These are phyloP conservation scores for Sporisorium exsertum DNA, from an alignment of 1,284 basidiomycete genomes.

Conservation along the genomic window DNA sequence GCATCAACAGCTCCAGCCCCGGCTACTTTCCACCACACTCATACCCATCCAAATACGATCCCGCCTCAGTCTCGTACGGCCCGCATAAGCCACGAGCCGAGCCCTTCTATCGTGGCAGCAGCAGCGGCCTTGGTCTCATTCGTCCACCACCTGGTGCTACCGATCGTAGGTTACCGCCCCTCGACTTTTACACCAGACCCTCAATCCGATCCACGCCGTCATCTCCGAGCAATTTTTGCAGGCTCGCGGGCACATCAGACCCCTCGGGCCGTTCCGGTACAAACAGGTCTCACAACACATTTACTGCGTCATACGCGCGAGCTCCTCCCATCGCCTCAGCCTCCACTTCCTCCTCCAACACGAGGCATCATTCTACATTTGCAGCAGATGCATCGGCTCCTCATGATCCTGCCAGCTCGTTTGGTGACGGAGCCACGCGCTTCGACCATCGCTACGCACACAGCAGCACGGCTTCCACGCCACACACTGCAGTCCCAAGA, in stretches of 20 bases:
- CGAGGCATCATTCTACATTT: neutral
- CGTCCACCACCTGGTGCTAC: slow-evolving; percentile 25
- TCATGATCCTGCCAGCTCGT: neutral
- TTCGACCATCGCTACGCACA: slow-evolving; percentile 10
- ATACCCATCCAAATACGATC: slow-evolving; percentile 34
- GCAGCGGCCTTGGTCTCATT: slow-evolving; percentile 41
- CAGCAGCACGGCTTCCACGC: neutral
- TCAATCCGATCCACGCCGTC: slow-evolving; percentile 22
- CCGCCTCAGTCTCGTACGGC: slow-evolving; percentile 15
- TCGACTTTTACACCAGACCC: slow-evolving; percentile 27
- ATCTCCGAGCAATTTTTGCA: slow-evolving; percentile 30
- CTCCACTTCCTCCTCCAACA: neutral
- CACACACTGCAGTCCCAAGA: neutral
- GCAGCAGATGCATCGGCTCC: neutral
- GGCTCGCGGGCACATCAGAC: slow-evolving; percentile 25
- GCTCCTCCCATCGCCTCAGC: neutral
- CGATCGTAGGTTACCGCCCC: slow-evolving; percentile 31
- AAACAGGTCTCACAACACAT: slow-evolving; percentile 8
- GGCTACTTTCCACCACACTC: slow-evolving; percentile 28
- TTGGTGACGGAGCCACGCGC: slow-evolving; percentile 6
- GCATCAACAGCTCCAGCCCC: slow-evolving; percentile 15
- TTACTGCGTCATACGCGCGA: slow-evolving; percentile 9
- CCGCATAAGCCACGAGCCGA: slow-evolving; percentile 22
- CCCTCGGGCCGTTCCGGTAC: slow-evolving; percentile 15
- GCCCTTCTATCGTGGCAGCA: slow-evolving; percentile 44